Base-by-base conservation (phyloP, 192 early-diverging fungal genomes). In the Rhizoclosmatium sp. region DNA sequence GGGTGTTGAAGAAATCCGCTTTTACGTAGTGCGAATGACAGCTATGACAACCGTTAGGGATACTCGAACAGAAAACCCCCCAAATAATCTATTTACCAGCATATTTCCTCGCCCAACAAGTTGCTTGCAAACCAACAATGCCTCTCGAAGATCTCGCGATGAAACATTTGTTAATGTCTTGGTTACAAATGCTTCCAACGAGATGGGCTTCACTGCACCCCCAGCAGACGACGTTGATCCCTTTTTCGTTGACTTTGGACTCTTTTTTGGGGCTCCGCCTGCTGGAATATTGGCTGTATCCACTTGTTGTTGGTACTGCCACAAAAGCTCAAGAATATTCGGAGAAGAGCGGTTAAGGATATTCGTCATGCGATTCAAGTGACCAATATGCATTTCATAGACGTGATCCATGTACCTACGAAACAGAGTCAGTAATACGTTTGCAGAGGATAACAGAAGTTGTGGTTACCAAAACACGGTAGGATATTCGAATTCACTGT, bases 401-500 rank as follows among this genome's bases (percentile, higher is more conserved):
- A 73, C 60, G 40, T 64, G 69, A 39, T 80, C 70, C 59, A 80
- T 47, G 59, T 80, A 60, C 61, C 44, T 68, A 19, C 14, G 51
- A 54, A 12, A 54, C 9, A 54, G 5, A 54, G 16, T 12, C 51
- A 54, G 16, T 7, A 54, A 54, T 12, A 16, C 51, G 4, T 16
- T 41, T 65, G 54, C 31, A 54, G 10, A 16, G 7, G 16, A 16
- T 70, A n/a, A 0, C 19, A 40, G 45, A 41, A n/a, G 1, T 70
- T 42, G 47, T 19, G 16, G 47, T 16, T 16, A 77, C 78, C 69
- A 72, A 56, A 73, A 66, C 4, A 80, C 54, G n/a, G 39, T n/a
- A 4, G 69, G 78, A 45, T 73, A 74, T 59, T 80, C 78, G 61
- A 72, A 80, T 21, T 65, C 60, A 47, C 78, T 80, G 65, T 64